Evolutionary conservation across 2,329 filamentous ascomycete species (phyloP), one percentile per base, ranked within the genome.

Genomic region (Akanthomyces lecanii): DNA sequence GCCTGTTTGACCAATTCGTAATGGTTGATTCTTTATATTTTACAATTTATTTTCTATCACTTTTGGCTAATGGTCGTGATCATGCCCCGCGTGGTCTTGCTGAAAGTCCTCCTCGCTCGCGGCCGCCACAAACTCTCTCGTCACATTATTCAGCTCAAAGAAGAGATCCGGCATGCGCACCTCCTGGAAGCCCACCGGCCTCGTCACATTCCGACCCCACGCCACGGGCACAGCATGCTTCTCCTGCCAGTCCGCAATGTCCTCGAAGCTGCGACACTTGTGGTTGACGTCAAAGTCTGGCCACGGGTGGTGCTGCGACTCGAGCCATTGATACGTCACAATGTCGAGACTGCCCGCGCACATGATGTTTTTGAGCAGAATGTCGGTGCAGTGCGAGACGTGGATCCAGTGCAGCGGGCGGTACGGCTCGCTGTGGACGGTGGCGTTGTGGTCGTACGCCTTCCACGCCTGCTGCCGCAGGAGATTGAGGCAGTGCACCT

Each of bases 401-500:
- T 69, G 66, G 8, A 60, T 30, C 48, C 58, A 55, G 45, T 63
- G 61, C 50, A 62, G n/a, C n/a, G 54, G 38, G 6, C 50, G n/a
- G 23, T 53, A 55, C 30, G 53, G 44, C n/a, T 51, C 21, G n/a
- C 54, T 62, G 33, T 44, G 59, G 8, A 44, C 7, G 11, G 42
- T 44, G 16, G 30, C 61, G 45, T 64, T 58, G 47, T 64, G 54
- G 48, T 62, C 45, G 40, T 62, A 65, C 57, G 65, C 61, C 42
- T 45, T 56, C 50, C 50, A 57, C 4, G 61, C 61, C n/a, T 65
- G 59, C 18, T 62, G 59, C 7, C 67, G 67, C 23, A 69, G 47
- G 44, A 58, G 50, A 54, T 68, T 61, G 51, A 70, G 67, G 58
- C 68, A 70, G 63, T 70, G 67, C 14, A 70, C 61, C 40, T 66